Evolutionary conservation across 805 yeast genomes (phyloP).

Genomic region (Kurtzmaniella cleridarum): DNA sequence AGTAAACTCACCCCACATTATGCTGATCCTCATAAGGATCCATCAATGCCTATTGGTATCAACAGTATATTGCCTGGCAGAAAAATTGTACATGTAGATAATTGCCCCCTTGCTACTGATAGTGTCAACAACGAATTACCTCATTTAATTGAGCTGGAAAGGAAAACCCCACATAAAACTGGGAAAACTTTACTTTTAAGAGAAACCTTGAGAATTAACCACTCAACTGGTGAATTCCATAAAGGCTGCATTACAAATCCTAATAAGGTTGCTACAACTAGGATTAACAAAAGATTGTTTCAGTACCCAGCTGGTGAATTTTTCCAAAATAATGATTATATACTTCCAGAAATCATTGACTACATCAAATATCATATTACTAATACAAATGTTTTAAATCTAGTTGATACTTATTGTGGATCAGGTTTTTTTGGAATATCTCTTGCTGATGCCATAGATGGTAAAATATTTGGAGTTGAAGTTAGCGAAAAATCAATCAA

Average conservation of each 20-base stretch:
- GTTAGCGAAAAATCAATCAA: conserved; percentile 25
- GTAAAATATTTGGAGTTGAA: conserved; percentile 39
- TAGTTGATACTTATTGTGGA: conserved; percentile 43
- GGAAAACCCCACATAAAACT: conserved; percentile 3
- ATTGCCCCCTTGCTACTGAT: conserved; percentile 32
- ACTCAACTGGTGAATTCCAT: conserved; percentile 23
- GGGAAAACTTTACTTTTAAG: conserved; percentile 22
- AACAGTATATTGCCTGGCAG: conserved; percentile 18
- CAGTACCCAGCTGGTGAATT: conserved; percentile 36
- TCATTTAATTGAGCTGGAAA: conserved; percentile 6
- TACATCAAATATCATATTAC: conserved; percentile 20
- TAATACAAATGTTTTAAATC: conserved; percentile 1
- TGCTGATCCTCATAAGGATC: not conserved
- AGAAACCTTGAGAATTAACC: conserved; percentile 26
- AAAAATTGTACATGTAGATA: conserved; percentile 25
- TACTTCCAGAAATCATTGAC: conserved; percentile 30
- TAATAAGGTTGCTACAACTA: conserved; percentile 27
- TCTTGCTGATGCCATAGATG: conserved; percentile 23
- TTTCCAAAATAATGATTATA: conserved; percentile 35
- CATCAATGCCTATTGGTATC: conserved; percentile 23
- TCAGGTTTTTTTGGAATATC: conserved; percentile 41
- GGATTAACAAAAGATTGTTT: conserved; percentile 28
- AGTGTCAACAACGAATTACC: conserved; percentile 23
- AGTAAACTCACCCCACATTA: conserved; percentile 40
- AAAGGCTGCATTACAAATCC: conserved; percentile 21